These are phyloP conservation scores for Alnus glutinosa DNA, from an alignment of 306 rosid species.

Conservation along the genomic window DNA sequence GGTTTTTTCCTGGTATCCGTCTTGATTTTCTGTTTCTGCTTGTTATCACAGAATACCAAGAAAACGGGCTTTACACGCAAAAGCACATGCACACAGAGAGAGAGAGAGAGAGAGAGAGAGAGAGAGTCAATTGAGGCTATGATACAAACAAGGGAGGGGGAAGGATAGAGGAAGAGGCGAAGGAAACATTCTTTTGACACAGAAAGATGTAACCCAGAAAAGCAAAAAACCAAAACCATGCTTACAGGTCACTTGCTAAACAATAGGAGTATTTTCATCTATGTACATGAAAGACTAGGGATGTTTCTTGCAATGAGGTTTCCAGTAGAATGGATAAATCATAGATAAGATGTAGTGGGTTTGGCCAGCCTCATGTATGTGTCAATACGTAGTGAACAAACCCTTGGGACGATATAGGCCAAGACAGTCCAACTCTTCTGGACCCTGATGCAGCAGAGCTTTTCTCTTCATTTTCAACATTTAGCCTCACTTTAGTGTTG, in stretches of 20 bases:
- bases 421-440: not conserved
- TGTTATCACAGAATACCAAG: too few relatives aligned
- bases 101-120: not conserved
- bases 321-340: not conserved
- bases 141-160: not conserved
- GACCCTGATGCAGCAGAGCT: conserved; percentile 4
- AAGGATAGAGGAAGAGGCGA: not conserved
- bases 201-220: not conserved
- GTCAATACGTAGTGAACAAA: not conserved
- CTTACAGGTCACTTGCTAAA: not conserved
- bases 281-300: not conserved
- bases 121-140: not conserved
- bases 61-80: not conserved
- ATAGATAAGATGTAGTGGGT: not conserved
- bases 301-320: not conserved
- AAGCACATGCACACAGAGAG: too few relatives aligned
- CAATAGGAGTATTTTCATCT: not conserved
- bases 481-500: not conserved
- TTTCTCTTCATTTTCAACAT: conserved; percentile 3
- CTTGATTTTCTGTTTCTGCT: too few relatives aligned
- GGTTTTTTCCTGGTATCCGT: too few relatives aligned
- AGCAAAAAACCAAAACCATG: not conserved
- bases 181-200: not conserved
- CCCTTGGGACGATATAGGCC: not conserved
- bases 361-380: not conserved